Base-by-base conservation (phyloP, 2,329 filamentous ascomycete genomes). In the Furcasterigmium furcatum region DNA sequence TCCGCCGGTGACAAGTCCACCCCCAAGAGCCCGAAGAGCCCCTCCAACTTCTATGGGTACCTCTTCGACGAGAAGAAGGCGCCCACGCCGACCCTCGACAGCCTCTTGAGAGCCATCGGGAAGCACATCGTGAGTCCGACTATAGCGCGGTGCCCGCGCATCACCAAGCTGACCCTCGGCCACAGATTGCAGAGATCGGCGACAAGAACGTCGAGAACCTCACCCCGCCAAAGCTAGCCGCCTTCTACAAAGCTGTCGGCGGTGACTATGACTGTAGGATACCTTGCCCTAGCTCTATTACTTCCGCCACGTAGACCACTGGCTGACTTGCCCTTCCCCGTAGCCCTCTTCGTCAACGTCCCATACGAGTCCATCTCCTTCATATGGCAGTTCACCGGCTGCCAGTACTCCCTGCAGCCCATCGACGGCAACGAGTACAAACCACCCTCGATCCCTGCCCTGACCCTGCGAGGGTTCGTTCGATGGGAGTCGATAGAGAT, bases 401-500 rank as follows among this genome's bases (percentile, higher is more conserved):
- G 92, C 63, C 87, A 91, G 57, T 92, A 97, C 67, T 84, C 83
- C 41, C 76, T 97, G 22, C 88, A 95, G 55, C 89, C 89, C 1
- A 80, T 81, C 40, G 44, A 46, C 35, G 79, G 82, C 32, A 77
- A 84, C 56, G 80, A 88, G 51, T 96, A 88, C 62, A 79, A 78
- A 4, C 73, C 84, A 1, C 94, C 92, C 0, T 83, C 79, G 0
- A 79, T 96, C 35, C 94, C 94, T 1, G 88, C 91, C 13, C 71
- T 99, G 46, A 95, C 92, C 29, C 74, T 79, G 0, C 80, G 82
- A 58, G 94, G 94, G 34, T 99, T 95, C 64, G 88, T 92, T 36
- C 84, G 89, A 62, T 99, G 92, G 92, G 87, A 96, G 70, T 90
- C 88, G 1, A 87, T 97, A 45, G 90, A 97, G 68, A 78, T 96